Percentiles rank a stretch among this genome's conserved stretches.
Evolutionary conservation across 805 yeast genomes (phyloP).

Genomic region (Isabelozyma rhagii): DNA sequence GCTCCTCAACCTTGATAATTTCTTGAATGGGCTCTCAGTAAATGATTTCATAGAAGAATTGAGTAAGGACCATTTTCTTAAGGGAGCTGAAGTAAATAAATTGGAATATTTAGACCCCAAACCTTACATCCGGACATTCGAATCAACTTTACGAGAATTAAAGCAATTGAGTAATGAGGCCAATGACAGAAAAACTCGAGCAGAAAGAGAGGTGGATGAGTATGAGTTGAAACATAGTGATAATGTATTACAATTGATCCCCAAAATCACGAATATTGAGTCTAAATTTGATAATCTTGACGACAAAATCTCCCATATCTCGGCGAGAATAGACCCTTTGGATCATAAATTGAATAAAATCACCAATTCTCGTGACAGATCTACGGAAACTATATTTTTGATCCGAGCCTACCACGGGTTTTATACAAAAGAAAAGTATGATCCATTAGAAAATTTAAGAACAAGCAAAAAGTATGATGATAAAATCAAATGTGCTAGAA

Average conservation of each 20-base stretch:
- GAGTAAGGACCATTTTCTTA: conserved; percentile 60
- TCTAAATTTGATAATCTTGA: conserved; percentile 51
- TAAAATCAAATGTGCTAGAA: conserved; percentile 63
- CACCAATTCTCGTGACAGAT: conserved; percentile 70
- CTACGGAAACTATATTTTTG: conserved; percentile 67
- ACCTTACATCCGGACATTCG: conserved; percentile 92
- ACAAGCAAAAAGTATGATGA: conserved; percentile 47
- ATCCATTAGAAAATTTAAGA: conserved; percentile 58
- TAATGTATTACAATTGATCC: conserved; percentile 55
- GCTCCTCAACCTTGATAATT: conserved; percentile 57
- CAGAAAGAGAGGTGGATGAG: conserved; percentile 55
- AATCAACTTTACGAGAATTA: conserved; percentile 74
- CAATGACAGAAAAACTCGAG: conserved; percentile 42
- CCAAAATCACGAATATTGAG: conserved; percentile 45
- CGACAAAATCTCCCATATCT: conserved; percentile 51
- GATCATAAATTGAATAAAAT: conserved; percentile 66
- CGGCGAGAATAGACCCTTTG: conserved; percentile 61
- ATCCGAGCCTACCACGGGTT: conserved; percentile 77
- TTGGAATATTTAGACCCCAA: conserved; percentile 76
- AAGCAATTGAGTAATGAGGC: conserved; percentile 60
- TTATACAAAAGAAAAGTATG: conserved; percentile 51
- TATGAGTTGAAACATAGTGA: conserved; percentile 66
- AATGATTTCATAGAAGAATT: conserved; percentile 79
- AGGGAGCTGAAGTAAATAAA: conserved; percentile 49
- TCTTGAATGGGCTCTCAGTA: conserved; percentile 66